A percentile compares a stretch with the other conserved stretches of the same genome.
Evolutionary conservation across 345 rosid genomes (phyloP).

Genomic region (Excoecaria cochinchinensis): DNA sequence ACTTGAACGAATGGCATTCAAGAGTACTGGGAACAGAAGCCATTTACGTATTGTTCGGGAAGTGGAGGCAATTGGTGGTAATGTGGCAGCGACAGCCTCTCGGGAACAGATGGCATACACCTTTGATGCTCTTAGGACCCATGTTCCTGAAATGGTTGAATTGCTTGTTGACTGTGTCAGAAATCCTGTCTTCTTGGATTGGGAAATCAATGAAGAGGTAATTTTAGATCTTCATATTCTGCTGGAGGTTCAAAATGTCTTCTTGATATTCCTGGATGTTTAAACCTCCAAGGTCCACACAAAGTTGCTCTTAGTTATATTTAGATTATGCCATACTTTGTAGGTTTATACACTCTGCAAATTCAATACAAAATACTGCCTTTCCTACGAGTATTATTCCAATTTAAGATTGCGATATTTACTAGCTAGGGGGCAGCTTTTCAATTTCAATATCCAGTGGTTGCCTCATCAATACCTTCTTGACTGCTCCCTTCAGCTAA

Average conservation of each 20-base stretch:
- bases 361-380: not conserved
- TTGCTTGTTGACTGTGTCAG: constrained; percentile 82
- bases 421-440: not conserved
- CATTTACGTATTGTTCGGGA: constrained; percentile 74
- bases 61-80: constrained; percentile 88
- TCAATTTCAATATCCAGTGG: not conserved
- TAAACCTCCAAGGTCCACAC: not conserved
- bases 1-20: constrained; percentile 88
- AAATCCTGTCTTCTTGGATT: constrained; percentile 87
- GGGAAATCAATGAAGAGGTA: constrained; percentile 91
- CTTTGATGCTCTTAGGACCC: constrained; percentile 83
- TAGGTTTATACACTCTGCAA: not conserved
- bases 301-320: not conserved
- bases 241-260: not conserved
- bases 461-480: not conserved
- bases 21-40: constrained; percentile 75
- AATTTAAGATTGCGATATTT: not conserved
- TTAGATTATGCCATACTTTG: not conserved
- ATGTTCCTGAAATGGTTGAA: constrained; percentile 91
- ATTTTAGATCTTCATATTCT: not conserved
- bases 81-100: constrained; percentile 70
- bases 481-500: not conserved
- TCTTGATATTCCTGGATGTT: not conserved
- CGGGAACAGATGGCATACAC: constrained; percentile 85
- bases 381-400: not conserved